Percentiles rank a stretch among this genome's conserved stretches.
These are phyloP conservation scores for Fusarium transvaalense DNA, from an alignment of 2,329 filamentous ascomycete genomes.

Conservation along the genomic window DNA sequence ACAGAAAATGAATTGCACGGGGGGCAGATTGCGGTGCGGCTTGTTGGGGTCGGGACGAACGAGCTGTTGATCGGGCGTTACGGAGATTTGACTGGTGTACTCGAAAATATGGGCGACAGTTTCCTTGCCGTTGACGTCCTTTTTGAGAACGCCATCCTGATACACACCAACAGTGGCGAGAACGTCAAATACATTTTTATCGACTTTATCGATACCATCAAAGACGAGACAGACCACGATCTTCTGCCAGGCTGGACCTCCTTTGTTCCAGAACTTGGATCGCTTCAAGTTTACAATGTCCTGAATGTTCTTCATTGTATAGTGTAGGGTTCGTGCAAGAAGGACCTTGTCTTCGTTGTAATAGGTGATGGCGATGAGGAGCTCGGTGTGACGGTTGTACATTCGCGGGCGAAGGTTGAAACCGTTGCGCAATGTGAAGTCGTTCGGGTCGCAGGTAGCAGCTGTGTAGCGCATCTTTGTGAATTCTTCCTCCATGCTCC, in stretches of 20 bases:
- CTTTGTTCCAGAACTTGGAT: constrained; percentile 47
- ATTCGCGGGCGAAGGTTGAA: constrained; percentile 46
- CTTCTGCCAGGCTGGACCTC: constrained; percentile 45
- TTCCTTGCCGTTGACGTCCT: constrained; percentile 46
- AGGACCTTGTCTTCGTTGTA: constrained; percentile 48
- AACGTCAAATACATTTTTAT: constrained; percentile 46
- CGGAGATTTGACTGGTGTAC: constrained; percentile 46
- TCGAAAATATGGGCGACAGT: constrained; percentile 46
- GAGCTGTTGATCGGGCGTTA: constrained; percentile 46
- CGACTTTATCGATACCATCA: constrained; percentile 45
- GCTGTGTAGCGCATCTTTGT: constrained; percentile 47
- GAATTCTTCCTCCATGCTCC: constrained; percentile 42
- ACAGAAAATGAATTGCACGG: constrained; percentile 46
- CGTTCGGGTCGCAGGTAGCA: constrained; percentile 46
- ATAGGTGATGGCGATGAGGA: constrained; percentile 46
- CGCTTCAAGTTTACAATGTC: constrained; percentile 46
- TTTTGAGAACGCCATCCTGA: constrained; percentile 46
- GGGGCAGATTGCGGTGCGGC: constrained; percentile 38
- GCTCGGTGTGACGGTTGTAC: constrained; percentile 47
- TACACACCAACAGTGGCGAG: constrained; percentile 45
- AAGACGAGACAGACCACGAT: constrained; percentile 46
- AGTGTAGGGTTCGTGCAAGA: constrained; percentile 43
- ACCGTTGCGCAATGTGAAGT: constrained; percentile 44
- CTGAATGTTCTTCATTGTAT: constrained; percentile 45
- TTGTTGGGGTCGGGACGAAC: constrained; percentile 42